These are phyloP conservation scores for Hypoxylon sp. DNA, from an alignment of 2,329 filamentous ascomycete genomes.

Conservation along the genomic window DNA sequence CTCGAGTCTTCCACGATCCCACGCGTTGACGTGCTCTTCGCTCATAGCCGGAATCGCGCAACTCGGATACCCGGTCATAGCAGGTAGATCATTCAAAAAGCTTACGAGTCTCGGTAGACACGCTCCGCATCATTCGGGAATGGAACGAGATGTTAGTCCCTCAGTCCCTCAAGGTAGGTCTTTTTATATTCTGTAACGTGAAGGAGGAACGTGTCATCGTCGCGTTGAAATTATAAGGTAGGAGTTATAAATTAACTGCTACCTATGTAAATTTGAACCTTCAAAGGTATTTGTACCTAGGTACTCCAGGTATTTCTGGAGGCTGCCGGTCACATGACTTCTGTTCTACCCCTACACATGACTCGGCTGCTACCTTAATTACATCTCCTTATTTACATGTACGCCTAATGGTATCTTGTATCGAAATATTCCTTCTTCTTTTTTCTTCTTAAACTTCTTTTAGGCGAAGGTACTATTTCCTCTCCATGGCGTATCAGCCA, in stretches of 20 bases:
- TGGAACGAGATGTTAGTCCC: slow-evolving; percentile 20
- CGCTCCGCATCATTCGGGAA: slow-evolving; percentile 39
- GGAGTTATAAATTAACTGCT: not conserved
- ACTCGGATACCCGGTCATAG: slow-evolving; percentile 23
- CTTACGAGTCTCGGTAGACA: slow-evolving; percentile 47
- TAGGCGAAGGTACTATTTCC: not conserved
- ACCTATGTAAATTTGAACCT: too few species aligned
- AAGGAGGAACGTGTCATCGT: slow-evolving; percentile 38
- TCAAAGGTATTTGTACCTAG: too few species aligned
- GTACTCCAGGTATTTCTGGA: not conserved
- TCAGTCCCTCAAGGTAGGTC: slow-evolving; percentile 28
- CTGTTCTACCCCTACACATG: not conserved
- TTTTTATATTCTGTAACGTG: slow-evolving; percentile 22
- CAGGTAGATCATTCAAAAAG: slow-evolving; percentile 42
- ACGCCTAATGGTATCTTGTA: not conserved
- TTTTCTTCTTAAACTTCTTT: not conserved
- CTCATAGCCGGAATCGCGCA: slow-evolving; percentile 35
- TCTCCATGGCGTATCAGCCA: not conserved
- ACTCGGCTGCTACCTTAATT: not conserved
- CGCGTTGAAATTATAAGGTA: not conserved
- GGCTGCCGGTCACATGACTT: not conserved
- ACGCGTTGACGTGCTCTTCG: slow-evolving; percentile 30
- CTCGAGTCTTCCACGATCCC: slow-evolving; percentile 23
- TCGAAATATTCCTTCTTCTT: not conserved
- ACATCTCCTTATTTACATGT: not conserved